Evolutionary conservation across 2,329 filamentous ascomycete species (phyloP), one percentile per base, ranked within the genome.

Genomic region (Davidsoniella australis): DNA sequence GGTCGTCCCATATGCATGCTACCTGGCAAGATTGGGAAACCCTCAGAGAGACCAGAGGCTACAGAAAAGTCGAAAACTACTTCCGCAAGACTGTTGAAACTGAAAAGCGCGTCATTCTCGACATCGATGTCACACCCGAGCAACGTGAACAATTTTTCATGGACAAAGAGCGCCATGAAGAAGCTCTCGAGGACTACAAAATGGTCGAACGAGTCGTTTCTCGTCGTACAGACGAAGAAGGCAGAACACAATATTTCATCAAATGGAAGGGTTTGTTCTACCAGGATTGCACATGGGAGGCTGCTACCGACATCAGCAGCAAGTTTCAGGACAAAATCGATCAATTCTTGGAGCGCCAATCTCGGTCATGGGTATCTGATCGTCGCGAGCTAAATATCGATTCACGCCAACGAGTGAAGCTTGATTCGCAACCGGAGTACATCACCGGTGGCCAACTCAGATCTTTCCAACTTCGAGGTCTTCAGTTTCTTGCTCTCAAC

Each of bases 181-280:
- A 96, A 62, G 83, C 86, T 2, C 75, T 93, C 47, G 81, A 84
- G 55, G 88, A 96, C 59, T 94, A 85, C 64, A 91, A 85, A 54
- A 81, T 91, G 57, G 87, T 95, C 29, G 91, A 98, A 63, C 79
- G 91, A 57, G 81, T 98, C 52, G 94, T 98, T 57, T 84, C 85
- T 48, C 76, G 81, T 52, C 80, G 84, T 54, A 78, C 86, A 51
- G 82, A 81, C 20, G 86, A 91, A 12, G 81, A 84, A 7, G 85
- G 79, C 45, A 45, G 46, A 26, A 76, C 76, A 0, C 86, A 96
- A 62, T 98, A 98, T 63, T 85, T 80, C 55, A 82, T 96, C 64
- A 98, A 98, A 67, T 98, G 91, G 87, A 94, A 91, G 64, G 85
- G 85, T 9, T 74, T 96, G 47, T 85, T 82, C 47, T 98, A 98